A percentile compares a stretch with the other conserved stretches of the same genome.
These are phyloP conservation scores for Chimonanthus salicifolius DNA, from an alignment of 164 flowering plant species.

Conservation along the genomic window DNA sequence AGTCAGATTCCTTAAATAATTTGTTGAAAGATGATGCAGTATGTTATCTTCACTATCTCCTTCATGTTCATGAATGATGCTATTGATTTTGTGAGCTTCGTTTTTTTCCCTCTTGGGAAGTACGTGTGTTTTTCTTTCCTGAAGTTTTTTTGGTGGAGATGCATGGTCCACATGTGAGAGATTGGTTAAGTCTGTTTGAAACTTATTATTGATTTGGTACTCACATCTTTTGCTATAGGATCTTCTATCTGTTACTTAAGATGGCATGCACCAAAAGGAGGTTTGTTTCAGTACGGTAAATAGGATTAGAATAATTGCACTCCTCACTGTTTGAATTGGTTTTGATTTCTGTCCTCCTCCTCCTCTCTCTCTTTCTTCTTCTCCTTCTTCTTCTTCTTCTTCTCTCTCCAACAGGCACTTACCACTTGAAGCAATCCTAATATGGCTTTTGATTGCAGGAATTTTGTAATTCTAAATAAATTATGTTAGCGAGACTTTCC, in stretches of 20 bases:
- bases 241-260: not conserved
- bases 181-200: not conserved
- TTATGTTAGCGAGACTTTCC: too few relatives aligned
- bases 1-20: not conserved
- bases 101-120: not conserved
- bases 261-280: too few relatives aligned
- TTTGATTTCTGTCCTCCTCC: too few relatives aligned
- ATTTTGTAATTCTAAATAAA: too few relatives aligned
- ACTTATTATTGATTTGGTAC: not conserved
- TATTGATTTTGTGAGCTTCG: not conserved
- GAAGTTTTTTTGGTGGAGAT: not conserved
- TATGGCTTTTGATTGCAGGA: too few relatives aligned
- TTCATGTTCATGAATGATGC: not conserved
- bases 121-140: not conserved
- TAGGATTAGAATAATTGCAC: too few relatives aligned
- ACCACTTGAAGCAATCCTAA: too few relatives aligned
- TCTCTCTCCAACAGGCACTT: too few relatives aligned
- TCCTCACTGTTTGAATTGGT: too few relatives aligned
- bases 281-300: not conserved
- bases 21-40: conserved; percentile 1
- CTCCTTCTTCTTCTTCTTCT: too few relatives aligned
- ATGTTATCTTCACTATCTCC: not conserved
- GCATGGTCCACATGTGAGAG: not conserved
- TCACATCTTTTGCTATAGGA: not conserved
- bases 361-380: too few relatives aligned